Evolutionary conservation across 2,329 filamentous ascomycete genomes (phyloP), one percentile per base, ranked within the genome.

Genomic region (Parastagonospora avenae): DNA sequence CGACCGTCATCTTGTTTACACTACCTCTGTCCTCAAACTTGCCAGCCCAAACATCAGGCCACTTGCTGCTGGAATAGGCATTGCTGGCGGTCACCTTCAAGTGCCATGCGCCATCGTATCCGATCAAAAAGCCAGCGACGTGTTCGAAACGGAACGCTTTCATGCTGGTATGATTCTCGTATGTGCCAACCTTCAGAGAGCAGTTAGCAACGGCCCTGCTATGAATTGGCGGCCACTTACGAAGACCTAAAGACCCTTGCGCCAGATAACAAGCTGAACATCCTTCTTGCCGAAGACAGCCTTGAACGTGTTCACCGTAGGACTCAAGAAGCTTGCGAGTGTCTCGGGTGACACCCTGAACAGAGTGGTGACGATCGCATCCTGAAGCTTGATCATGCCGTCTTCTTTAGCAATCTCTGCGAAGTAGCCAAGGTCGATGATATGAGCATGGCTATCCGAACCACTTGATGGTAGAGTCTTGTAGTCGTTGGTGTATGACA

Each of bases 81-180:
- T 60, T 60, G 1, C 52, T 37, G 0, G 53, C 53, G 0, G 53
- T 57, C 4, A 49, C 33, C 1, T 55, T 53, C 2, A 62, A 33
- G 4, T 56, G 54, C 59, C 63, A 66, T 0, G 51, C 54, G 1
- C 57, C 59, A 7, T 62, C 59, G n/a, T 61, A 63, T 0, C 63
- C 56, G 10, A 64, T 59, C 0, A 60, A 35, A 1, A 60, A 44
- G 8, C 63, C 57, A 0, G 55, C 63, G 4, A 66, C 41, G 10
- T 57, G 54, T 31, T 56, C 46, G 37, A 65, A 64, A 1, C 53
- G 44, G 9, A 47, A 62, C 0, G 32, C 14, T 8, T 56, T 60
- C 24, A 59, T 33, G 0, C 51, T 52, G 0, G 44, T 52, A n/a
- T 61, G 60, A 10, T 53, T 46, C 14, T 59, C 51, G 38, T 50